Base-by-base conservation (phyloP, 495 filamentous ascomycete species). In the Lasiosphaeria hispida region DNA sequence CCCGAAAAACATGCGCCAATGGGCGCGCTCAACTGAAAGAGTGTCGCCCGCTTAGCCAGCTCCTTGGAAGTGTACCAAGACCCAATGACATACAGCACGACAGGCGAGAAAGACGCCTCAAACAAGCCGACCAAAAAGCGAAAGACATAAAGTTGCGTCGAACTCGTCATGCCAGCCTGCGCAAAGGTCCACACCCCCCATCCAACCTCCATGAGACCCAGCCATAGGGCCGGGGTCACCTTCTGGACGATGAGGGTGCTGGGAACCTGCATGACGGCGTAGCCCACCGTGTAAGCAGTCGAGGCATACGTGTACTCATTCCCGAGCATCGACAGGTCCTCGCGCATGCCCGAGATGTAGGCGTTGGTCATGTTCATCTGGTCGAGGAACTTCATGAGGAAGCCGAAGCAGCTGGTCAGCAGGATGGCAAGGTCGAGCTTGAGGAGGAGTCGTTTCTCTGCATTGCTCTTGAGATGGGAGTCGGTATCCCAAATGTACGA, bases 31-130 rank as follows among this genome's bases (percentile, higher is more conserved):
- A 68, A 63, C 23, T 75, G 77, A 58, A 81, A 79, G 61, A 78
- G 75, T 35, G 70, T 75, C 9, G 69, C 80, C 4, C 84, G 76
- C 63, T 85, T 87, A 0, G 78, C 84, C 6, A 86, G 66, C 69
- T 87, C 85, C 18, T 71, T 71, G 49, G 77, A 72, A 3, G 75
- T 85, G 55, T 87, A 87, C 83, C 83, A 87, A 2, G 76, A 75
- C 1, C 85, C 84, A 5, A 87, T 72, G 59, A 87, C 79, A 55
- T 84, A 86, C 18, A 83, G 79, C 0, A 80, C 82, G 9, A 82
- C 83, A 3, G 79, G 76, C 42, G 83, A 87, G 19, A 79, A 83
- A 40, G 72, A 77, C 3, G 80, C 70, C 63, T 86, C 83, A 19
- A 74, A 73, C 10, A 84, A 62, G 9, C 80, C 83, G 57, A 83